Percentiles rank a stretch among this genome's conserved stretches.
Evolutionary conservation across 129 eudicot genomes (phyloP).

Genomic region (Kitagawia praeruptora): DNA sequence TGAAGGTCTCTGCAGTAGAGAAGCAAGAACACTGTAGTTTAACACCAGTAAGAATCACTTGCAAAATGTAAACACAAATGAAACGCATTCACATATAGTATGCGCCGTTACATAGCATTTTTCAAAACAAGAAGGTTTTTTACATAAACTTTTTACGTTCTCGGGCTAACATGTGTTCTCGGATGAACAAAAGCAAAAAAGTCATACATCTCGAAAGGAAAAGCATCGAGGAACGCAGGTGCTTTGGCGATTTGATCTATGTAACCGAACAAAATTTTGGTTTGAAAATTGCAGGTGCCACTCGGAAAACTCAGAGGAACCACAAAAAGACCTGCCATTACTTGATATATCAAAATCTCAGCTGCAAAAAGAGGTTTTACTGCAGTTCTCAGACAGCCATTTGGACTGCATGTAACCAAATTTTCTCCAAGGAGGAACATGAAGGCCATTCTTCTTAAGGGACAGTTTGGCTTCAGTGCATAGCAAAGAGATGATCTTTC

Average conservation of each 20-base stretch:
- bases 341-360: neutral
- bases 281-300: neutral
- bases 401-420: constrained; percentile 22
- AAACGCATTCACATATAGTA: neutral
- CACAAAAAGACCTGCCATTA: neutral
- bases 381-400: constrained; percentile 27
- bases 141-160: too few species aligned
- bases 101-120: too few species aligned
- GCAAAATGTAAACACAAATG: neutral
- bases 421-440: constrained; percentile 36
- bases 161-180: too few species aligned
- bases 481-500: constrained; percentile 18
- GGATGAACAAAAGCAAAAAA: too few species aligned
- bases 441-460: constrained; percentile 23
- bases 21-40: neutral
- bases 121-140: too few species aligned
- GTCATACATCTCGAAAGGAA: too few species aligned
- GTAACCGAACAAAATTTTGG: too few species aligned
- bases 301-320: neutral
- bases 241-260: too few species aligned
- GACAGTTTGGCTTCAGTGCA: constrained; percentile 23
- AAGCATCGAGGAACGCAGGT: too few species aligned
- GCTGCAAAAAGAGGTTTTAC: neutral
- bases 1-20: neutral
- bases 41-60: neutral